A percentile compares a stretch with the other conserved stretches of the same genome.
Evolutionary conservation across 768 basidiomycete genomes (phyloP).

Genomic region (Boletus sp.): DNA sequence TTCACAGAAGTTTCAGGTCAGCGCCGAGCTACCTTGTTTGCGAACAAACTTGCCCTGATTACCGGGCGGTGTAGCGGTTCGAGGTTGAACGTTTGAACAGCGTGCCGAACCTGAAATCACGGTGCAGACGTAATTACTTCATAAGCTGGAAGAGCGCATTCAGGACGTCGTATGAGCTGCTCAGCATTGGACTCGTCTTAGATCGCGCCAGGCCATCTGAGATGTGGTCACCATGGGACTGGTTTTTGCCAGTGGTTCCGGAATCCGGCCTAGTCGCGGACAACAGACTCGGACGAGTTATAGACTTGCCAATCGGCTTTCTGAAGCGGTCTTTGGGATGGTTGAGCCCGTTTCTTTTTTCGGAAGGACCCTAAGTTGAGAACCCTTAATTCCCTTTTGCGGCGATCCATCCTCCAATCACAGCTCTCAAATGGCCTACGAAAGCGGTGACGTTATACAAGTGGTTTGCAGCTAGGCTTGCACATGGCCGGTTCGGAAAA

Average conservation of each 20-base stretch:
- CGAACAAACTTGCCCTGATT: not conserved
- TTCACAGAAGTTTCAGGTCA: constrained; percentile 9
- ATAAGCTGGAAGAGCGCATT: not conserved
- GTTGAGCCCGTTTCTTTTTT: too few species aligned
- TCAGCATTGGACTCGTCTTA: too few species aligned
- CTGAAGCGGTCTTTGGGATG: too few species aligned
- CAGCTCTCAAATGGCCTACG: not conserved
- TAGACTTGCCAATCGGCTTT: too few species aligned
- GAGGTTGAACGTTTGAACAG: not conserved
- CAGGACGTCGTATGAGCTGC: too few species aligned
- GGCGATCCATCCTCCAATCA: too few species aligned
- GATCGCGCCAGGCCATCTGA: not conserved
- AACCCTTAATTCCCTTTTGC: too few species aligned
- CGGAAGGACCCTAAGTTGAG: too few species aligned
- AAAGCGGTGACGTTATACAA: not conserved
- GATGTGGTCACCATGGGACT: not conserved
- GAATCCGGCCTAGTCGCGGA: too few species aligned
- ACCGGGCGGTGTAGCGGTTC: not conserved
- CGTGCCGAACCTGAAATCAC: not conserved
- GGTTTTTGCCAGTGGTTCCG: too few species aligned
- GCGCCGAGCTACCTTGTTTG: not conserved
- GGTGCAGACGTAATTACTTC: not conserved
- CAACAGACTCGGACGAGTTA: not conserved
- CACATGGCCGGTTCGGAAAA: too few species aligned
- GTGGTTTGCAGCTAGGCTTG: too few species aligned